Conservation (phyloP, 345 rosid species). For the Citrus australasica region DNA sequence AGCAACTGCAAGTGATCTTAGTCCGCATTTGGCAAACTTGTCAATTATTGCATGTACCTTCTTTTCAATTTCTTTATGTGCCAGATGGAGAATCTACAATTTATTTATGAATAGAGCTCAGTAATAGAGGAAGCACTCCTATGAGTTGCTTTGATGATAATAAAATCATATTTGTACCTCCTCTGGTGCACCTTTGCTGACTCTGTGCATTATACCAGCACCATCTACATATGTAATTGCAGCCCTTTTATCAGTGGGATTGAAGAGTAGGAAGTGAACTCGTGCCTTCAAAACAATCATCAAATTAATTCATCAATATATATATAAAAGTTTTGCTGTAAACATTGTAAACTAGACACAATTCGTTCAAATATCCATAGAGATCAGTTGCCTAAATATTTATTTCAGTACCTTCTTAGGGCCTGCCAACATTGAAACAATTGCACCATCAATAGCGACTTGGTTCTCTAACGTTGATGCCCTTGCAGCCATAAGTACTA, state of each 20-base stretch:
- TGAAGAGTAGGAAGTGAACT: conserved; percentile 40
- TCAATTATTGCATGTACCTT: conserved; percentile 47
- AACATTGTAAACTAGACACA: too few relatives aligned
- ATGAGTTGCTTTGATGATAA: background rate
- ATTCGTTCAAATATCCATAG: too few relatives aligned
- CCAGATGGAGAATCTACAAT: conserved; percentile 50
- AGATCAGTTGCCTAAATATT: background rate
- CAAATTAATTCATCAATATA: background rate
- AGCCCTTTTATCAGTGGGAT: conserved; percentile 40
- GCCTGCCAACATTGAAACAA: conserved; percentile 35
- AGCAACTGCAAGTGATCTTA: conserved; percentile 63
- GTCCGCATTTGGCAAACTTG: conserved; percentile 60
- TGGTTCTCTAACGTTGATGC: conserved; percentile 45
- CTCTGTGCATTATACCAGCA: conserved; percentile 50
- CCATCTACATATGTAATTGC: conserved; percentile 34
- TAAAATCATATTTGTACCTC: conserved; percentile 29
- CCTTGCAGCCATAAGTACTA: conserved; percentile 37
- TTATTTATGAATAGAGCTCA: background rate
- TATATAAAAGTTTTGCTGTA: background rate
- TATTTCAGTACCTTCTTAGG: conserved; percentile 32
- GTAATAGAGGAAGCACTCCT: background rate
- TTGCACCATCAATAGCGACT: conserved; percentile 34
- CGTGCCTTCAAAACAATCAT: conserved; percentile 25
- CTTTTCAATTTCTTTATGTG: conserved; percentile 40
- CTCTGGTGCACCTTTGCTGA: conserved; percentile 67